phyloP scores from a whole-genome alignment of 495 filamentous ascomycete genomes.

The Aspergillus haitiensis region DNA sequence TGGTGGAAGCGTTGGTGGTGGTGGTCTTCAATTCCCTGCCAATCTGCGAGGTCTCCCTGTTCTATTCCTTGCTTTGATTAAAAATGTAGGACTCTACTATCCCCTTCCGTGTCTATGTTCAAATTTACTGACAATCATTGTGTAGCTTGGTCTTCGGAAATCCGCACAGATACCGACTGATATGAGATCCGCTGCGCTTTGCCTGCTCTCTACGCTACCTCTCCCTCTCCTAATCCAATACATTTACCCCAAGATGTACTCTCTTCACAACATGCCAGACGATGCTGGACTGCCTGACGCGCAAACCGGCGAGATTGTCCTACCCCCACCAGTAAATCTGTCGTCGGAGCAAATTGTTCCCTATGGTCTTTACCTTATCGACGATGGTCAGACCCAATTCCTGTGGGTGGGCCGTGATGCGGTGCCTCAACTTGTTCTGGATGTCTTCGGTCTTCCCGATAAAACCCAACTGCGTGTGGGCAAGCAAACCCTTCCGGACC shows the following conservation, averaged over 20 bases:
- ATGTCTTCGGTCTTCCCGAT: constrained; percentile 87
- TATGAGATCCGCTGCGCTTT: constrained; percentile 90
- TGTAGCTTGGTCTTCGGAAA: constrained; percentile 84
- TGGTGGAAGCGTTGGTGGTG: constrained; percentile 90
- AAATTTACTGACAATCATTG: constrained; percentile 26
- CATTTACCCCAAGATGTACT: constrained; percentile 92
- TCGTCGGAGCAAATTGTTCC: constrained; percentile 84
- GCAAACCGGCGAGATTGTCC: constrained; percentile 79
- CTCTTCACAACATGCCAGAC: constrained; percentile 98
- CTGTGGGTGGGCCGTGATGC: constrained; percentile 94
- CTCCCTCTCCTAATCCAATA: constrained; percentile 92
- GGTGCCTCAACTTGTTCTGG: constrained; percentile 80
- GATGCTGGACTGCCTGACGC: constrained; percentile 81
- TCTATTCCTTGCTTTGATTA: constrained; percentile 90
- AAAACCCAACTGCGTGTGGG: constrained; percentile 82
- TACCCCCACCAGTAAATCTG: constrained; percentile 83
- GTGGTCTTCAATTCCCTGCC: constrained; percentile 87
- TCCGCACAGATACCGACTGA: constrained; percentile 96
- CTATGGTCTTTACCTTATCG: constrained; percentile 95
- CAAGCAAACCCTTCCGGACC: constrained; percentile 78
- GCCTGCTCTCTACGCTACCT: constrained; percentile 87
- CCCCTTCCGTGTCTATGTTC: constrained; percentile 6
- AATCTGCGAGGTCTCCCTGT: constrained; percentile 87
- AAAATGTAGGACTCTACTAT: constrained; percentile 65
- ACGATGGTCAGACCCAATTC: constrained; percentile 97